Evolutionary conservation across 768 basidiomycete species (phyloP).

Genomic region (Pleurotus tuoliensis): DNA sequence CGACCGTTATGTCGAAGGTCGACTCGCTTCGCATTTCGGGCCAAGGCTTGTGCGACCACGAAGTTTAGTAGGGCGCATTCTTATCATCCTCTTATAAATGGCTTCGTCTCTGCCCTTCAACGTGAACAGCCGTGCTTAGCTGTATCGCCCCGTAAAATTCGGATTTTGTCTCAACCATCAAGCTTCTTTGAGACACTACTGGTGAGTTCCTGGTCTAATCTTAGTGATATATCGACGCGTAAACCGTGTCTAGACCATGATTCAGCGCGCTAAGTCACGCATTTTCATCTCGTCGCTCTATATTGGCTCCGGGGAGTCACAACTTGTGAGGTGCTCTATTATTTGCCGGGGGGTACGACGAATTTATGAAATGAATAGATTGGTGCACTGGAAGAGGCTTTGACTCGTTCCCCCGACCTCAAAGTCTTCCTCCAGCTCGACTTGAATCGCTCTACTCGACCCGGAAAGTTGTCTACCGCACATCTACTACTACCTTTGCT

Average conservation of each 20-base stretch:
- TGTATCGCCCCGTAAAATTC: conserved; percentile 41
- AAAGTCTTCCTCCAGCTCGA: conserved; percentile 75
- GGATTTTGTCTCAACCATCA: conserved; percentile 51
- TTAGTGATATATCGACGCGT: background rate
- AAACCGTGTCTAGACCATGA: conserved; percentile 55
- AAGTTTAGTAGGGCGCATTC: background rate
- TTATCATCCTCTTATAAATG: conserved; percentile 31
- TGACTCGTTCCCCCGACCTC: conserved; percentile 57
- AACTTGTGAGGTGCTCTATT: conserved; percentile 58
- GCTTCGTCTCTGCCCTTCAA: conserved; percentile 31
- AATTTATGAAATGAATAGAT: conserved; percentile 44
- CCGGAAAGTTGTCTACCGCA: conserved; percentile 65
- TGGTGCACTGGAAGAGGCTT: conserved; percentile 54
- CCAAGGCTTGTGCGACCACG: background rate
- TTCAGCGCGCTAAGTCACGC: conserved; percentile 69
- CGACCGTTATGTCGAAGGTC: background rate
- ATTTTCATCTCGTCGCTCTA: conserved; percentile 92
- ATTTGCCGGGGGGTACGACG: no score
- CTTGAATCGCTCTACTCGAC: conserved; percentile 73
- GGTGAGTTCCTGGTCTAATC: conserved; percentile 34
- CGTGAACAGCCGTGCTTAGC: conserved; percentile 45
- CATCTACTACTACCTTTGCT: conserved; percentile 71
- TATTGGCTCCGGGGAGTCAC: conserved; percentile 73
- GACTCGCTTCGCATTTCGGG: background rate
- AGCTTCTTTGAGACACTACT: conserved; percentile 55